Conservation (phyloP, 257 asterid species). For the Jacaranda mimosifolia region DNA sequence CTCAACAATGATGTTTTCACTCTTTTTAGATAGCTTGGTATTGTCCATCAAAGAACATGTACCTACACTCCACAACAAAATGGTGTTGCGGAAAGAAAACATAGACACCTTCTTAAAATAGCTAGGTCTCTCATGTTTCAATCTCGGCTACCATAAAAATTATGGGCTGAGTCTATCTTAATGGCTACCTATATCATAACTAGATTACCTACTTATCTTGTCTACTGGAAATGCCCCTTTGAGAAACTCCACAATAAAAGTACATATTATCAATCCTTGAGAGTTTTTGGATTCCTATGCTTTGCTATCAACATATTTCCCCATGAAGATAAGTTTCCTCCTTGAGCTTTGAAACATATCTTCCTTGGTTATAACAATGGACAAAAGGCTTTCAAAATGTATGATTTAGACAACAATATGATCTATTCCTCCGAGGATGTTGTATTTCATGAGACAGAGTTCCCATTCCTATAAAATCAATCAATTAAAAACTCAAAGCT, state of each 20-base stretch:
- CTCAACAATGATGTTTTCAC: too few relatives aligned
- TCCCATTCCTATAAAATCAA: background rate
- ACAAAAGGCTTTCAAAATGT: background rate
- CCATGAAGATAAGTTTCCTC: background rate
- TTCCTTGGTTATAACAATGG: background rate
- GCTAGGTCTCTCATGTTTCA: background rate
- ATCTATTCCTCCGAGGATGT: background rate
- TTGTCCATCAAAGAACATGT: background rate
- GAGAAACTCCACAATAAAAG: too few relatives aligned
- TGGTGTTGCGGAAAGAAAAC: background rate
- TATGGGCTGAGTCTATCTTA: background rate
- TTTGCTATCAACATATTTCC: background rate
- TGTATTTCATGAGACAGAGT: background rate
- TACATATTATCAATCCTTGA: background rate
- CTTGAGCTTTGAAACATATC: background rate
- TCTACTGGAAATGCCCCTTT: too few relatives aligned
- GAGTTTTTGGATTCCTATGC: background rate
- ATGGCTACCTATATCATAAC: background rate
- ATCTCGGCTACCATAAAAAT: background rate
- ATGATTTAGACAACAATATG: background rate
- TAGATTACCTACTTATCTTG: background rate
- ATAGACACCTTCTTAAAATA: background rate
- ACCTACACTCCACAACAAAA: background rate
- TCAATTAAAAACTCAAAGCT: too few relatives aligned
- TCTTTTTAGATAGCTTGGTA: too few relatives aligned